Conservation (phyloP, 306 rosid genomes). For the Pyrus bretschneideri region DNA sequence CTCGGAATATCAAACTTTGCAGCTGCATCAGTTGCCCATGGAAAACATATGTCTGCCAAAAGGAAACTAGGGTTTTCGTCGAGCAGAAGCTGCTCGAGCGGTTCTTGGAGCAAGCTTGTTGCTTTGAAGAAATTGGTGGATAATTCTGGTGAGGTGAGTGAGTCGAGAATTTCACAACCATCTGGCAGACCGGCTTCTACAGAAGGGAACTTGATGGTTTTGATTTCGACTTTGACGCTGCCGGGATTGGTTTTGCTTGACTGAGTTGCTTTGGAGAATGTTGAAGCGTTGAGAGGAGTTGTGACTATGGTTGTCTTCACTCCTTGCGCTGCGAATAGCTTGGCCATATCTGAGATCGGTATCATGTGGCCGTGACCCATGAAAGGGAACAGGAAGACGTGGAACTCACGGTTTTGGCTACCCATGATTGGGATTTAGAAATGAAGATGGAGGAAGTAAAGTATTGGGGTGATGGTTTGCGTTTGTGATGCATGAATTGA, state of each 20-base stretch:
- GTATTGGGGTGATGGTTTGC: too few relatives aligned
- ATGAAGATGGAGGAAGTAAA: too few relatives aligned
- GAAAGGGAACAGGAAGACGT: constrained; percentile 33
- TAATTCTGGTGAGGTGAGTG: neutral
- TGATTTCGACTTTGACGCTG: neutral
- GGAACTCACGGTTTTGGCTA: neutral
- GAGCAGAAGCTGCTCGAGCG: constrained; percentile 31
- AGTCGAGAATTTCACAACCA: constrained; percentile 38
- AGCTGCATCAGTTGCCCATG: constrained; percentile 44
- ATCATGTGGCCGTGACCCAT: constrained; percentile 32
- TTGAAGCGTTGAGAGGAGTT: constrained; percentile 14
- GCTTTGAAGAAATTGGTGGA: constrained; percentile 21
- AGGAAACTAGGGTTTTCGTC: constrained; percentile 37
- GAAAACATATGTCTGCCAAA: constrained; percentile 41
- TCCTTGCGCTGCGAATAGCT: constrained; percentile 13
- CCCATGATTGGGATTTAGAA: constrained; percentile 16
- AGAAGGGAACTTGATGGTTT: constrained; percentile 25
- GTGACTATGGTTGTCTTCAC: constrained; percentile 24
- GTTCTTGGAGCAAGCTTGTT: constrained; percentile 15
- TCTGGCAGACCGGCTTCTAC: constrained; percentile 37
- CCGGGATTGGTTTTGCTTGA: neutral
- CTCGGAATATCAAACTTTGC: constrained; percentile 46
- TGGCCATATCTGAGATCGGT: constrained; percentile 30
- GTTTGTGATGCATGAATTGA: too few relatives aligned
- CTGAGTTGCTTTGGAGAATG: constrained; percentile 1